A percentile compares a stretch with the other conserved stretches of the same genome.
phyloP scores from a whole-genome alignment of 1,139 yeast genomes.

The Lodderomyces orthopsilosis region DNA sequence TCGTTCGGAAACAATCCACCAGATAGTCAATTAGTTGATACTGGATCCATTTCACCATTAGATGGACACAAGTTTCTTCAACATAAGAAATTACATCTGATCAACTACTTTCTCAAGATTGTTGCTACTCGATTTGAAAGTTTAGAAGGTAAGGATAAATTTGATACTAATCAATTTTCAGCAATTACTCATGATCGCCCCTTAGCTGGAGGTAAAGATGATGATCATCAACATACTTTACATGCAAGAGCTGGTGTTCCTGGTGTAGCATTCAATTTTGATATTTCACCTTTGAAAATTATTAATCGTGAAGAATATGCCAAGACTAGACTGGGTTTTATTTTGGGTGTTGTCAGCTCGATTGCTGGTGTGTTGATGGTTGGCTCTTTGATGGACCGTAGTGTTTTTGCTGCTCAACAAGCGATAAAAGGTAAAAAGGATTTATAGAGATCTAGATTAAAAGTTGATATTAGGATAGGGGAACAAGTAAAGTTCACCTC shows the following conservation, averaged over 20 bases:
- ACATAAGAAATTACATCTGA: conserved; percentile 60
- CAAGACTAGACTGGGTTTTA: conserved; percentile 81
- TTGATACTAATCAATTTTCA: conserved; percentile 90
- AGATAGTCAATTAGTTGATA: conserved; percentile 32
- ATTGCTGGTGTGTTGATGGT: conserved; percentile 93
- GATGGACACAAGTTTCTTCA: conserved; percentile 49
- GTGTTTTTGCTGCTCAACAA: conserved; percentile 86
- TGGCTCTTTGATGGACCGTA: conserved; percentile 82
- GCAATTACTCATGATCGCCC: conserved; percentile 92
- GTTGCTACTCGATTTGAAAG: conserved; percentile 86
- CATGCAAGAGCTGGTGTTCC: conserved; percentile 90
- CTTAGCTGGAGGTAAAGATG: conserved; percentile 80
- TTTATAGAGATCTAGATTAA: conserved; percentile 17
- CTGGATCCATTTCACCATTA: conserved; percentile 63
- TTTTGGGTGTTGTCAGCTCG: conserved; percentile 82
- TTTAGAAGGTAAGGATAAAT: conserved; percentile 40
- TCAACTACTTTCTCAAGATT: conserved; percentile 79
- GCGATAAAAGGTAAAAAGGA: conserved; percentile 73
- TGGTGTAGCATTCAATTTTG: conserved; percentile 84
- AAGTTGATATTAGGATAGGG: background rate
- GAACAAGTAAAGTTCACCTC: no score
- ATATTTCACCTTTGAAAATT: conserved; percentile 89
- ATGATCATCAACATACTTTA: conserved; percentile 82
- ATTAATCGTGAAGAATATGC: conserved; percentile 78
- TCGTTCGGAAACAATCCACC: conserved; percentile 58